A percentile compares a stretch with the other conserved stretches of the same genome.
These are phyloP conservation scores for Ophiosphaerella herpotricha DNA, from an alignment of 2,329 filamentous ascomycete species.

Conservation along the genomic window DNA sequence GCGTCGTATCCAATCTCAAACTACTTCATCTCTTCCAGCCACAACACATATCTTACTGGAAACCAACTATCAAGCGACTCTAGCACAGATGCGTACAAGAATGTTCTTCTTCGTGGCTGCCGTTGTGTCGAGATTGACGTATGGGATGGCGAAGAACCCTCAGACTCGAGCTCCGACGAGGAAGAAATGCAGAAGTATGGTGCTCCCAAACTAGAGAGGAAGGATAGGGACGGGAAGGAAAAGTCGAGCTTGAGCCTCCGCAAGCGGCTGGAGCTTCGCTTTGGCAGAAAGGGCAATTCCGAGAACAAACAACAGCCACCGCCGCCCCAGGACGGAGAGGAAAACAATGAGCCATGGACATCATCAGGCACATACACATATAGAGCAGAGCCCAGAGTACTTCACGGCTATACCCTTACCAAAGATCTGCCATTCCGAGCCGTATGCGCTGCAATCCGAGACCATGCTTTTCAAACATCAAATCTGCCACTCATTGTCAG, in stretches of 20 bases:
- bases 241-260: constrained; percentile 37
- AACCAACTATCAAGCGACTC: constrained; percentile 82
- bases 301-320: constrained; percentile 22
- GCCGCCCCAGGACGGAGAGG: constrained; percentile 10
- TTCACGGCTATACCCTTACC: constrained; percentile 84
- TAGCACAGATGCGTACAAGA: constrained; percentile 77
- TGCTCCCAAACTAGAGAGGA: constrained; percentile 21
- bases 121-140: constrained; percentile 95
- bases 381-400: constrained; percentile 72
- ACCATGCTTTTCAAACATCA: constrained; percentile 75
- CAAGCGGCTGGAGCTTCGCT: constrained; percentile 41
- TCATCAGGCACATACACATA: constrained; percentile 29
- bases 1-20: constrained; percentile 74
- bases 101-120: constrained; percentile 75
- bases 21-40: constrained; percentile 93
- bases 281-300: constrained; percentile 34
- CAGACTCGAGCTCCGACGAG: constrained; percentile 46
- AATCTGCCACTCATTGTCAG: constrained; percentile 87
- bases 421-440: constrained; percentile 84
- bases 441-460: constrained; percentile 78
- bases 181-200: constrained; percentile 29
- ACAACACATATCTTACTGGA: constrained; percentile 90
- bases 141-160: constrained; percentile 72
- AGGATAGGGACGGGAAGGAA: constrained; percentile 30
- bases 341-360: constrained; percentile 36